These are phyloP conservation scores for Dacryopinax spathularia DNA, from an alignment of 768 basidiomycete species.

Conservation along the genomic window DNA sequence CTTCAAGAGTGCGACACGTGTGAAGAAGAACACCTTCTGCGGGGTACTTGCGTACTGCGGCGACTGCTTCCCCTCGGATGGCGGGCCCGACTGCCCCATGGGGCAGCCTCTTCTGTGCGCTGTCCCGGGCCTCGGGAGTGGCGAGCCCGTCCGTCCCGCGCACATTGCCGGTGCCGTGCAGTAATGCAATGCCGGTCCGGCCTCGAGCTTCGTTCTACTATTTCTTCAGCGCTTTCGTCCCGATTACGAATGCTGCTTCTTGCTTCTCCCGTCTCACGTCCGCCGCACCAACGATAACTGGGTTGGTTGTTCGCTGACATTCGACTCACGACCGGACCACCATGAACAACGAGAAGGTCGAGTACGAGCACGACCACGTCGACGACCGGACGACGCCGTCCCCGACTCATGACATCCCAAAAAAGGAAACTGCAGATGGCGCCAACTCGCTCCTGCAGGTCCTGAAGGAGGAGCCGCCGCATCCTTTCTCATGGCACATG, in stretches of 20 bases:
- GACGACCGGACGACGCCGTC: conserved; percentile 1
- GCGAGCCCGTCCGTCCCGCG: not conserved
- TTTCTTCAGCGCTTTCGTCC: not conserved
- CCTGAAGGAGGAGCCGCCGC: conserved; percentile 9
- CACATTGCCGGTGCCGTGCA: not conserved
- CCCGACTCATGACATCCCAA: not conserved
- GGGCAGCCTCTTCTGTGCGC: not conserved
- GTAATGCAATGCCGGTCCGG: not conserved
- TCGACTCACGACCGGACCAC: not conserved
- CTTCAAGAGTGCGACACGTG: not conserved
- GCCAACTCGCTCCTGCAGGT: conserved; percentile 3
- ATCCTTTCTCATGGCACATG: not conserved
- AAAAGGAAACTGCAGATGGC: not conserved
- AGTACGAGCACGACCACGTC: not conserved
- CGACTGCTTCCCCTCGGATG: not conserved
- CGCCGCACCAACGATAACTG: not conserved
- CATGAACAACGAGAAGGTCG: not conserved
- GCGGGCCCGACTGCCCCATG: not conserved
- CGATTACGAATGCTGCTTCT: not conserved
- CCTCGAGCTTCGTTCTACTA: not conserved
- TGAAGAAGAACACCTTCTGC: not conserved
- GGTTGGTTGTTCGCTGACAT: not conserved
- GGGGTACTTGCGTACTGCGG: not conserved
- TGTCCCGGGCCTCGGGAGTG: not conserved
- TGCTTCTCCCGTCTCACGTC: not conserved